Evolutionary conservation across 1,139 yeast genomes (phyloP).

Genomic region (Yamadazyma dendronema): DNA sequence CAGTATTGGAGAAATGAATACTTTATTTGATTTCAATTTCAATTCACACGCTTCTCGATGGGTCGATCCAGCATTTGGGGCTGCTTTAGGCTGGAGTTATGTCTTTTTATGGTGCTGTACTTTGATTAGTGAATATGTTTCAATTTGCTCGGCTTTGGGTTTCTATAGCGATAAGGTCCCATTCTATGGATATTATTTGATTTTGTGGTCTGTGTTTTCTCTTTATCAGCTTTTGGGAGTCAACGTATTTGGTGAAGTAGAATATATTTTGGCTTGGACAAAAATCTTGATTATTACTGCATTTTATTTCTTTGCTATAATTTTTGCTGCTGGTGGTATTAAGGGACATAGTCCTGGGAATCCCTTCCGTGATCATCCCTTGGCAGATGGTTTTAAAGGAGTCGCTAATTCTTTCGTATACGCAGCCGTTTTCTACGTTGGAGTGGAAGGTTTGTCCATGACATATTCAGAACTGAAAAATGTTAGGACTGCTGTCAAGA

Average conservation of each 20-base stretch:
- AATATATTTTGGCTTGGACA: constrained; percentile 35
- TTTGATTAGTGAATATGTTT: constrained; percentile 22
- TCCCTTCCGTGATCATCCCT: constrained; percentile 38
- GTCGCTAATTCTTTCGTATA: constrained; percentile 42
- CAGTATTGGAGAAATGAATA: constrained; percentile 25
- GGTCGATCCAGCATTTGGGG: constrained; percentile 41
- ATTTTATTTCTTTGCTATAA: constrained; percentile 39
- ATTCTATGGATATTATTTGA: constrained; percentile 30
- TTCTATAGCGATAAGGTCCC: constrained; percentile 28
- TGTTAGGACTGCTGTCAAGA: constrained; percentile 53
- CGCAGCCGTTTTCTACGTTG: constrained; percentile 67
- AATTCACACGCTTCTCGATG: constrained; percentile 35
- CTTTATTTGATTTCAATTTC: constrained; percentile 38
- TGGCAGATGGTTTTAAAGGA: constrained; percentile 40
- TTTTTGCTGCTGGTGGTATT: constrained; percentile 43
- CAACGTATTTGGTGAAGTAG: constrained; percentile 45
- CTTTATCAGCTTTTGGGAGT: constrained; percentile 40
- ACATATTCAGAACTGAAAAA: constrained; percentile 65
- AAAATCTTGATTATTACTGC: constrained; percentile 43
- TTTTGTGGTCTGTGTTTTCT: constrained; percentile 36
- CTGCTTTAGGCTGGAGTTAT: constrained; percentile 45
- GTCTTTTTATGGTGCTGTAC: constrained; percentile 33
- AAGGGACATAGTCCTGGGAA: constrained; percentile 41
- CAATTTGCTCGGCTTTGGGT: constrained; percentile 30
- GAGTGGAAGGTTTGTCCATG: constrained; percentile 62